These are phyloP conservation scores for Pyrenochaeta sp. DNA, from an alignment of 2,329 filamentous ascomycete genomes.

Conservation along the genomic window DNA sequence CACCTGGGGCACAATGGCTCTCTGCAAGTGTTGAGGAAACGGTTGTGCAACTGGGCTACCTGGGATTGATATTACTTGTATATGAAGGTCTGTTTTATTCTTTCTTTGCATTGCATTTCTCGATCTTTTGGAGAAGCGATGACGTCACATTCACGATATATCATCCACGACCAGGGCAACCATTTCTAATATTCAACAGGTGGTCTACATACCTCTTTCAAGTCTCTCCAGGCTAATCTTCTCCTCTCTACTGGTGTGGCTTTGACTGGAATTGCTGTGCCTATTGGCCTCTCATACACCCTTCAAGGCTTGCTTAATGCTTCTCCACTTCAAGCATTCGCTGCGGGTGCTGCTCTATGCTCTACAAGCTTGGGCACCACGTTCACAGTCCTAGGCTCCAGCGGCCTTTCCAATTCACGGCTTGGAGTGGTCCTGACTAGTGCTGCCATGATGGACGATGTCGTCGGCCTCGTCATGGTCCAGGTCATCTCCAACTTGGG, in stretches of 20 bases:
- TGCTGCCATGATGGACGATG: conserved; percentile 84
- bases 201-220: conserved; percentile 64
- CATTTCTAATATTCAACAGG: conserved; percentile 49
- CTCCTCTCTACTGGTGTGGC: conserved; percentile 69
- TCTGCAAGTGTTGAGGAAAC: conserved; percentile 59
- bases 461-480: conserved; percentile 78
- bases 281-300: conserved; percentile 71
- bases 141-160: no score
- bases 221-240: conserved; percentile 66
- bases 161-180: no score
- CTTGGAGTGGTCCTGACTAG: conserved; percentile 70
- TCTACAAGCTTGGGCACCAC: conserved; percentile 78
- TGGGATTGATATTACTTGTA: conserved; percentile 75
- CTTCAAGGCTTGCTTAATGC: conserved; percentile 61
- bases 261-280: conserved; percentile 68
- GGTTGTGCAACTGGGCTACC: conserved; percentile 72
- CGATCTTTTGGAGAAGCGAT: conserved; percentile 4
- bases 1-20: conserved; percentile 70
- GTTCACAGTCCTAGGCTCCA: conserved; percentile 69
- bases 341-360: conserved; percentile 75
- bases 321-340: conserved; percentile 69
- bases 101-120: not conserved
- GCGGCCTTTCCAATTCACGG: conserved; percentile 61
- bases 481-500: conserved; percentile 75
- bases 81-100: conserved; percentile 64